A percentile compares a stretch with the other conserved stretches of the same genome.
phyloP scores from a whole-genome alignment of 345 rosid species.

The Erysimum cheiranthoides region DNA sequence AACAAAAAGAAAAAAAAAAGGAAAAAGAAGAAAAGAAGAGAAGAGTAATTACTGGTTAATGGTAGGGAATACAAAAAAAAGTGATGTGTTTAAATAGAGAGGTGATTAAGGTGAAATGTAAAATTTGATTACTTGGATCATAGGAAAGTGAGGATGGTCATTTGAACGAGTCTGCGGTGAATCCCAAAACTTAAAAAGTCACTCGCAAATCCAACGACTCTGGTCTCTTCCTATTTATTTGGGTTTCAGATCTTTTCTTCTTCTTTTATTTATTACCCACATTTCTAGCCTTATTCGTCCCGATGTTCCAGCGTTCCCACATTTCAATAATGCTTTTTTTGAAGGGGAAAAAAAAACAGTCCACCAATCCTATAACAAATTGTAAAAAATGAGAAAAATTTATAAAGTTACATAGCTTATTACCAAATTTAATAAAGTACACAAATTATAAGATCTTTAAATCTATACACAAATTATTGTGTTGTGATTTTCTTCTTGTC shows the following conservation, averaged over 20 bases:
- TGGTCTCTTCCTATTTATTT: constrained; percentile 26
- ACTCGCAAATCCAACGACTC: constrained; percentile 40
- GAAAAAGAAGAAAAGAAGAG: neutral
- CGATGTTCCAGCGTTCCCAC: constrained; percentile 34
- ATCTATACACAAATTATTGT: neutral
- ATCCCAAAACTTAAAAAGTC: neutral
- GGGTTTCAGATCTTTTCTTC: constrained; percentile 1
- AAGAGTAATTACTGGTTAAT: constrained; percentile 20
- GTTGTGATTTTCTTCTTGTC: too few species aligned
- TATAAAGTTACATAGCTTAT: neutral
- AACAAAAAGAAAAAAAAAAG: neutral
- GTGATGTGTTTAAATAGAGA: constrained; percentile 38
- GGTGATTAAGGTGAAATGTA: constrained; percentile 3
- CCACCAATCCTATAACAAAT: neutral
- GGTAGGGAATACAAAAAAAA: neutral
- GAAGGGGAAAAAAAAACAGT: neutral
- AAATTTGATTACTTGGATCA: constrained; percentile 38
- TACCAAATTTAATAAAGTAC: neutral
- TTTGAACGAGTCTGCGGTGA: constrained; percentile 42
- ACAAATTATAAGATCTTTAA: neutral
- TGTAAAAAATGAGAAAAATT: neutral
- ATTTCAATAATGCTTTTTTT: neutral
- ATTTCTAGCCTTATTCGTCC: constrained; percentile 25
- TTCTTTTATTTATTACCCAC: neutral
- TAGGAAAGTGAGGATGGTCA: constrained; percentile 42